Conservation (phyloP, 148 eudicot species). For the Silene latifolia region DNA sequence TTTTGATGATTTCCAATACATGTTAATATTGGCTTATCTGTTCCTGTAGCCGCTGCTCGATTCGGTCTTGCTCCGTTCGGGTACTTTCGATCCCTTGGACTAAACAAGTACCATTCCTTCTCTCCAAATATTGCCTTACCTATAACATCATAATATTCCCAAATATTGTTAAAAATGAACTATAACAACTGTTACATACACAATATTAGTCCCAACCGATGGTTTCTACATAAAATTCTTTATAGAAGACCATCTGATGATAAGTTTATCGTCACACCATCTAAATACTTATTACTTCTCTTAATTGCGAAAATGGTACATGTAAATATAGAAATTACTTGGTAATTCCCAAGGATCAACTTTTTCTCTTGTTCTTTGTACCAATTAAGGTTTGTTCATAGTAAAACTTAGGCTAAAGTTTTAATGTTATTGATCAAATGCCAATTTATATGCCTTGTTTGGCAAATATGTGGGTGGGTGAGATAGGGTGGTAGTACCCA, state of each 20-base stretch:
- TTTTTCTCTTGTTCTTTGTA: not conserved
- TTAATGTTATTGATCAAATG: conserved; percentile 13
- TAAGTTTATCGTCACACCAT: too few relatives aligned
- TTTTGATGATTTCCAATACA: conserved; percentile 33
- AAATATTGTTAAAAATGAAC: not conserved
- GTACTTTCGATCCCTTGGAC: conserved; percentile 61
- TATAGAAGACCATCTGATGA: too few relatives aligned
- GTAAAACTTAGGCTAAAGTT: conserved; percentile 3
- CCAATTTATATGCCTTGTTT: conserved; percentile 20
- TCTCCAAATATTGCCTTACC: conserved; percentile 64
- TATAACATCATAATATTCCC: not conserved
- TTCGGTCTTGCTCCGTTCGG: conserved; percentile 68
- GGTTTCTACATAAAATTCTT: too few relatives aligned
- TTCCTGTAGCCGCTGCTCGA: conserved; percentile 65
- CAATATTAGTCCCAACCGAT: too few relatives aligned
- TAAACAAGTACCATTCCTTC: conserved; percentile 63
- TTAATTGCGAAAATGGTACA: too few relatives aligned
- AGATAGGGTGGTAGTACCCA: conserved; percentile 22
- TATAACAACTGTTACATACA: too few relatives aligned
- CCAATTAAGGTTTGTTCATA: conserved; percentile 7
- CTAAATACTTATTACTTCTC: too few relatives aligned
- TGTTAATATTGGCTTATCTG: conserved; percentile 51
- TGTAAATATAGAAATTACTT: conserved; percentile 24
- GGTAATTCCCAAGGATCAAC: conserved; percentile 66
- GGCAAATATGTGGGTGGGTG: conserved; percentile 19